Evolutionary conservation across 2,329 filamentous ascomycete genomes (phyloP), one percentile per base, ranked within the genome.

Genomic region (Exophiala sideris): DNA sequence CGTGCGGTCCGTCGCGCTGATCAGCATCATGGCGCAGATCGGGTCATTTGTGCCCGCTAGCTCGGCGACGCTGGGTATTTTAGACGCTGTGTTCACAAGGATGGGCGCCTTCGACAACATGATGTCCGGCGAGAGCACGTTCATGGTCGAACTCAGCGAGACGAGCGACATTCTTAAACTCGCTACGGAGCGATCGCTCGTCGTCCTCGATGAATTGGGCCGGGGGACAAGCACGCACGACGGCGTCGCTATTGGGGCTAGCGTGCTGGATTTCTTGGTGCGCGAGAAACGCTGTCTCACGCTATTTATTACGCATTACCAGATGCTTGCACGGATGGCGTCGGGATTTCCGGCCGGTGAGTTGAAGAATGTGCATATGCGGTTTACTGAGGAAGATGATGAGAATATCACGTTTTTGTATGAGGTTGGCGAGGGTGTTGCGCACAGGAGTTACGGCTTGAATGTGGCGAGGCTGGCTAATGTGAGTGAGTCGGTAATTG

Each of bases 61-160:
- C 24, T 79, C 83, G 2, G 84, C 92, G 21, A 73, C 76, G 2
- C 80, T 97, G 0, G 92, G 91, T 8, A 85, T 96, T 57, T 79
- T 92, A 34, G 94, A 99, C 70, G 90, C 90, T 5, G 89, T 99
- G 44, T 89, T 92, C 76, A 96, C 94, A 0, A 88, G 94, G 61
- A 96, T 96, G 84, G 94, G 94, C 49, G 94, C 94, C 2, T 89
- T 89, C 64, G 94, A 99, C 73, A 97, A 96, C 68, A 89, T 99
- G 75, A 88, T 97, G 69, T 88, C 89, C 3, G 91, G 91, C 64
- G 94, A 99, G 73, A 89, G 84, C 20, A 99, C 94, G 10, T 99
- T 99, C 74, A 96, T 97, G 91, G 91, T 99, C 50, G 94, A 99
- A 69, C 82, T 99, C 2, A 90, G 86, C 34, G 94, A 99, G 71